Evolutionary conservation across 345 rosid species (phyloP).

Genomic region (Cardamine occulta): DNA sequence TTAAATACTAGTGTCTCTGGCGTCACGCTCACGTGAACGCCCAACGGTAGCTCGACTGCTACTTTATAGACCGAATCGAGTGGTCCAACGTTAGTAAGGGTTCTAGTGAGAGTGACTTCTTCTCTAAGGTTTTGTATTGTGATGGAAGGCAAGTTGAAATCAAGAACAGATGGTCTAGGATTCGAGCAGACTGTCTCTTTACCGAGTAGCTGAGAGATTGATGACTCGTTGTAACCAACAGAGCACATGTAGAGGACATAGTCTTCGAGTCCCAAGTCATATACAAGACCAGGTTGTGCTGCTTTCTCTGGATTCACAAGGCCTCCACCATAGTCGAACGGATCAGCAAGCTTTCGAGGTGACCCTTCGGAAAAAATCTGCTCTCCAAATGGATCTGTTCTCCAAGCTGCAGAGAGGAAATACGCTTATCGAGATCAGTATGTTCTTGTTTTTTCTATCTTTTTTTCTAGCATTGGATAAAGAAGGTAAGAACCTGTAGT

Average conservation of each 20-base stretch:
- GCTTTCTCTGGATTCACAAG: conserved; percentile 62
- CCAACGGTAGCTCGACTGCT: conserved; percentile 37
- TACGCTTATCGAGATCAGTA: not conserved
- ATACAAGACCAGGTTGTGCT: conserved; percentile 59
- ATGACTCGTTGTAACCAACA: conserved; percentile 49
- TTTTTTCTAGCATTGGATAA: not conserved
- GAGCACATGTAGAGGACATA: conserved; percentile 57
- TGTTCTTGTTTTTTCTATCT: not conserved
- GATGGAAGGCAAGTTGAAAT: conserved; percentile 58
- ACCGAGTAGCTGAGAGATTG: conserved; percentile 53
- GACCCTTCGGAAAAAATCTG: conserved; percentile 51
- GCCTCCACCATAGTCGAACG: conserved; percentile 67
- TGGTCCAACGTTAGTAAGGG: conserved; percentile 52
- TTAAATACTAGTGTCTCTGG: conserved; percentile 40
- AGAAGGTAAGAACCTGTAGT: conserved; percentile 49
- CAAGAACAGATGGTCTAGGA: conserved; percentile 26
- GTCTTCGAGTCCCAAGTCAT: conserved; percentile 53
- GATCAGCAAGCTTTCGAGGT: conserved; percentile 44
- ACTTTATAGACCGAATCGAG: conserved; percentile 36
- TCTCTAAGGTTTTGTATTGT: conserved; percentile 38
- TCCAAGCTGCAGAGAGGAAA: conserved; percentile 39
- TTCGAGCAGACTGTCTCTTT: conserved; percentile 32
- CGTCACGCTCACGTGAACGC: conserved; percentile 22
- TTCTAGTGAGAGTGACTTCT: conserved; percentile 41
- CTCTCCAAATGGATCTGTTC: conserved; percentile 44